Evolutionary conservation across 129 eudicot genomes (phyloP).

Genomic region (Oenanthe sinensis): DNA sequence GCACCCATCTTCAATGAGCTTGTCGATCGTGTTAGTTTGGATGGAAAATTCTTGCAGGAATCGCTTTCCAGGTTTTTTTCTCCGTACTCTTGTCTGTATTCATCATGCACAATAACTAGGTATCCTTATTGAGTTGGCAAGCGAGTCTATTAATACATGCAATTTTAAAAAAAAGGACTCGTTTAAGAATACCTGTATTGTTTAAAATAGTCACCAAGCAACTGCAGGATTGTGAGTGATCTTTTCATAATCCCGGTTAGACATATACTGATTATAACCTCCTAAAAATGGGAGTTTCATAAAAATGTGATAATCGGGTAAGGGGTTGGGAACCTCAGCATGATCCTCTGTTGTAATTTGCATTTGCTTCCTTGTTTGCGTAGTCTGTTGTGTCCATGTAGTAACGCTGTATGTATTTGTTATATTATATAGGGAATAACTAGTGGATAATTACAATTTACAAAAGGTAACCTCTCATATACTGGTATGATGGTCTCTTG

Average conservation of each 20-base stretch:
- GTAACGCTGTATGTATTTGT: background rate
- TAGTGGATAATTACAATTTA: background rate
- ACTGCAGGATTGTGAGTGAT: background rate
- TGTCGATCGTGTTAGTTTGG: slow-evolving; percentile 87
- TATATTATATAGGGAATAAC: background rate
- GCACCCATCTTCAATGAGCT: slow-evolving; percentile 93
- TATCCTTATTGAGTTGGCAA: background rate
- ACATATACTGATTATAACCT: background rate
- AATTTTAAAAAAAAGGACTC: background rate
- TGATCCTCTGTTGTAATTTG: background rate
- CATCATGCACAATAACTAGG: background rate
- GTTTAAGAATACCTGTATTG: background rate
- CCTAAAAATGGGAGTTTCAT: background rate
- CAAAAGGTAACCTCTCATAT: background rate
- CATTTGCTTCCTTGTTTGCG: background rate
- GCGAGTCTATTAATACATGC: background rate
- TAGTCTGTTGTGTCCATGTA: background rate
- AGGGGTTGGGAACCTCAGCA: background rate
- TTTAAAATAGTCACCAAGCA: background rate
- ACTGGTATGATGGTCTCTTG: background rate
- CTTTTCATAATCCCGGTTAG: background rate
- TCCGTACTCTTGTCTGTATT: background rate
- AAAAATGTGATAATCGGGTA: background rate
- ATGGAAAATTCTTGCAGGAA: slow-evolving; percentile 74
- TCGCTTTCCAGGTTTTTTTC: slow-evolving; percentile 70